Base-by-base conservation (phyloP, 1,284 basidiomycete genomes). In the Irpex sp. region DNA sequence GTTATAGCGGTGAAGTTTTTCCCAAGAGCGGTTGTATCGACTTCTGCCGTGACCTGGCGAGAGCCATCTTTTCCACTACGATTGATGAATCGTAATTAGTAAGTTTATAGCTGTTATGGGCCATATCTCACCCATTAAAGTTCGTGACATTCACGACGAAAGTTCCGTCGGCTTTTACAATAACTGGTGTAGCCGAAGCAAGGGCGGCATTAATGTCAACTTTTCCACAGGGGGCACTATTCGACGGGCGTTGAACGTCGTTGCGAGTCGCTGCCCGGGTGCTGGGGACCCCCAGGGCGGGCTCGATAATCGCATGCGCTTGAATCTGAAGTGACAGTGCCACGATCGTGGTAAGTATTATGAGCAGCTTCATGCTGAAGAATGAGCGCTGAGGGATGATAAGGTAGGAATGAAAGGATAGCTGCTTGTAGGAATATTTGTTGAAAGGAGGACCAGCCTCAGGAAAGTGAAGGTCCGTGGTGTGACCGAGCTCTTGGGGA, bases 51-150 rank as follows among this genome's bases (percentile, higher is more conserved):
- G 59, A 86, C 76, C 62, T 78, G 72, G n/a, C 81, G 79, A 5
- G 84, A 85, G 37, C 84, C 85, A 69, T 85, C 84, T 3, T 64
- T 61, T 52, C 78, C 78, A 52, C 78, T 82, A 58, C n/a, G 55
- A 31, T 51, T 40, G 21, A 44, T 48, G 47, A 57, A 57, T 15
- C 3, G 49, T 51, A 3, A 51, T 2, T 21, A 19, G 2, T 5
- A 6, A 9, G 11, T 8, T 44, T 44, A 44, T 5, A 44, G 17
- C 11, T 17, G 26, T 4, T 3, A 26, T 26, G 3, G 3, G 3
- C 26, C 26, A 26, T 4, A 19, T 9, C 49, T n/a, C 13, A 83
- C 84, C 65, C 75, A 66, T 85, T 85, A 71, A 82, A 85, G 73
- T 84, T 80, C 48, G 76, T 79, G 58, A 77, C 75, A 26, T 75